Conservation (phyloP, 331 rosid genomes). For the Cucumis variabilis region DNA sequence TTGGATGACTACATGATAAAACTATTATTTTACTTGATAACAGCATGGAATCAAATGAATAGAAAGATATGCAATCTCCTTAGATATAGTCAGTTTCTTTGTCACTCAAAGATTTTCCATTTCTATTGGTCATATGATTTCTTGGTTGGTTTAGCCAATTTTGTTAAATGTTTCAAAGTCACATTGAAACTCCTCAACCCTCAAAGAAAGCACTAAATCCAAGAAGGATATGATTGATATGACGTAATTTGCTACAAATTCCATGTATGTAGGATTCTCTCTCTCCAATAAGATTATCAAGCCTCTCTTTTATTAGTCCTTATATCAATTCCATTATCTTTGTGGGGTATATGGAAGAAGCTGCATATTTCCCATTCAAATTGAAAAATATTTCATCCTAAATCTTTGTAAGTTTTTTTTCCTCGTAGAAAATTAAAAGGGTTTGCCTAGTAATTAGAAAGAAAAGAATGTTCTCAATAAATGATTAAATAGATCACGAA, state of each 20-base stretch:
- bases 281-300: not conserved
- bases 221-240: constrained; percentile 21
- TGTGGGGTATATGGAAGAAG: not conserved
- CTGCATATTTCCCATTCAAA: not conserved
- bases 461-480: too few species aligned
- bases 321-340: not conserved
- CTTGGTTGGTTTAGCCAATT: constrained; percentile 16
- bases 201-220: constrained; percentile 10
- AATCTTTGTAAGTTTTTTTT: too few species aligned
- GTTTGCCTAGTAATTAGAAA: too few species aligned
- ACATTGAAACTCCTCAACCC: not conserved
- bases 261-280: not conserved
- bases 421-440: too few species aligned
- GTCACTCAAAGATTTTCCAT: not conserved
- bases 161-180: not conserved
- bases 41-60: not conserved
- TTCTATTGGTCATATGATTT: not conserved
- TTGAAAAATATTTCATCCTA: not conserved
- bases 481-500: too few species aligned
- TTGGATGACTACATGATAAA: not conserved
- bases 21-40: not conserved
- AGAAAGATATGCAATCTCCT: not conserved
- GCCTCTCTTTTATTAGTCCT: not conserved
- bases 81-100: not conserved
- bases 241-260: not conserved